These are phyloP conservation scores for Madurella fahalii DNA, from an alignment of 2,329 filamentous ascomycete species.

Conservation along the genomic window DNA sequence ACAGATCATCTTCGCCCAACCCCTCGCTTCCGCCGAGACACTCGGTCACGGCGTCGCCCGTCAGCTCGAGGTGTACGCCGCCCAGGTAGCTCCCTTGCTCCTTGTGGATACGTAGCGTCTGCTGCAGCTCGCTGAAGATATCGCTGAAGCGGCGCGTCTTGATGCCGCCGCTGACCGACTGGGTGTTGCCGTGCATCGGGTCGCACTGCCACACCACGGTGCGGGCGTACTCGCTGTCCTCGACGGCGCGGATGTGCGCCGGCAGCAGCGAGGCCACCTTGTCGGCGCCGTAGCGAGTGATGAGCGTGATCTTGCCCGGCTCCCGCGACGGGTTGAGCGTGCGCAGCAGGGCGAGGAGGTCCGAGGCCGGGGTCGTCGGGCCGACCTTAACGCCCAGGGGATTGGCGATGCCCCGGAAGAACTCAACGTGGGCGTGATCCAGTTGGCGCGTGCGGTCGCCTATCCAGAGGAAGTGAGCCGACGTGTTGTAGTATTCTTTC, in stretches of 20 bases:
- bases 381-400: conserved; percentile 96
- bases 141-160: conserved; percentile 91
- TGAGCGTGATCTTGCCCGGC: conserved; percentile 89
- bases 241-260: conserved; percentile 82
- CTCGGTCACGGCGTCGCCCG: conserved; percentile 93
- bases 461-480: conserved; percentile 96
- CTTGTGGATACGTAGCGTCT: conserved; percentile 80
- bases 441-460: conserved; percentile 93
- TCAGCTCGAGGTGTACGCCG: conserved; percentile 91
- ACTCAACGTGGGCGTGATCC: conserved; percentile 91
- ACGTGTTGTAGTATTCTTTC: conserved; percentile 85
- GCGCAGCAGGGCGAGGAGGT: conserved; percentile 75
- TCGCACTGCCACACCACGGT: conserved; percentile 95
- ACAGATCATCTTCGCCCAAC: conserved; percentile 81
- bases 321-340: conserved; percentile 79
- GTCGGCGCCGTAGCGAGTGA: conserved; percentile 85
- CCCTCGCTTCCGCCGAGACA: conserved; percentile 88
- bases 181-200: conserved; percentile 90
- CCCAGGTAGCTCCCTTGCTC: conserved; percentile 81
- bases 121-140: conserved; percentile 81
- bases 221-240: conserved; percentile 64
- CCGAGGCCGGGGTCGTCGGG: conserved; percentile 71
- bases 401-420: conserved; percentile 93
- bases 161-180: conserved; percentile 64
- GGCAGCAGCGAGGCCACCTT: conserved; percentile 75